Base-by-base conservation (phyloP, 805 yeast genomes). In the Candida multigemmis region DNA sequence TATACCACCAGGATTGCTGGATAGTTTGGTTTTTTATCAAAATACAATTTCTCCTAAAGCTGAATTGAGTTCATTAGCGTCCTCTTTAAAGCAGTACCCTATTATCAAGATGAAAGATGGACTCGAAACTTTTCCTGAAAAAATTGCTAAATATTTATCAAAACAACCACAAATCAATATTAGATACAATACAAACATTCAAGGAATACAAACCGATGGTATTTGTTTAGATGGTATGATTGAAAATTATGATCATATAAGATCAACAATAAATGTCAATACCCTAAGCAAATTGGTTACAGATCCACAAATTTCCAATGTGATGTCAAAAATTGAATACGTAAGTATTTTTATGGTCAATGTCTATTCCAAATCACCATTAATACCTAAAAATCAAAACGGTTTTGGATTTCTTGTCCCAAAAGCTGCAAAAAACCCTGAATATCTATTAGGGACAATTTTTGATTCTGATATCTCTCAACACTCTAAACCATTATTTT, bases 381-480 rank as follows among this genome's bases (percentile, higher is more conserved):
- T 59, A 15, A 49, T 56, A 12, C 65, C 62, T 2, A 28, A 38
- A 14, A 38, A 49, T 7, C 48, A 56, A 17, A 62, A 68, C 32
- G 94, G 96, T 20, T 89, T 89, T 63, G 98, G 98, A 2, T 84
- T 80, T 40, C 64, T 89, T 24, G 80, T 87, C 7, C 98, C 98
- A 2, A 44, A 45, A 29, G 29, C 41, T 6, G 60, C 63, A 33
- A 25, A 38, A 5, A 75, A 77, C 36, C 61, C 67, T 3, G 74
- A 73, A 25, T 60, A 69, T 12, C 53, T 86, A 10, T 58, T 89
- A 16, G 98, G 98, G 3, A 84, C 85, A 5, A 85, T 91, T 12
- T 89, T 79, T 53, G 97, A 89, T 50, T 83, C 95, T 2, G 85
- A 84, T 29, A 71, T 84, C 13, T 23, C 21, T 9, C 25, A 25